Percentiles rank a stretch among this genome's conserved stretches.
phyloP scores from a whole-genome alignment of 2,329 filamentous ascomycete species.

The Fulvia fulva region DNA sequence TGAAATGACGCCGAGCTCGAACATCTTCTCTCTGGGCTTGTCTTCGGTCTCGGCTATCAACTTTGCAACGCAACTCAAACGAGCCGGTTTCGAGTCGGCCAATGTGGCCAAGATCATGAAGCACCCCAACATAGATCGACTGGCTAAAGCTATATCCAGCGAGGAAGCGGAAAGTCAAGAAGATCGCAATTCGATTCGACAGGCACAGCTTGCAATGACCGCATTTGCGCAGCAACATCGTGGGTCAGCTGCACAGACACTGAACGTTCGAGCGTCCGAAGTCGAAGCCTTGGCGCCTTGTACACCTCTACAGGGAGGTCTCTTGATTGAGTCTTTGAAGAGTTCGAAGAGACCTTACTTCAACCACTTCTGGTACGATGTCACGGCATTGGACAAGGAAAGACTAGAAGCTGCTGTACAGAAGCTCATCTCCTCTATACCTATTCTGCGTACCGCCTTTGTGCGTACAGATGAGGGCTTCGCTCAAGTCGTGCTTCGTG shows the following conservation, averaged over 20 bases:
- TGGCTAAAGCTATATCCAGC: slow-evolving; percentile 35
- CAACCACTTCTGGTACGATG: slow-evolving; percentile 63
- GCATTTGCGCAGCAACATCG: slow-evolving; percentile 62
- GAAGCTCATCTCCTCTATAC: slow-evolving; percentile 47
- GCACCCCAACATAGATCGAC: slow-evolving; percentile 42
- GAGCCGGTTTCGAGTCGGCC: slow-evolving; percentile 56
- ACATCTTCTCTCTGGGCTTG: slow-evolving; percentile 79
- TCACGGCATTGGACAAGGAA: slow-evolving; percentile 48
- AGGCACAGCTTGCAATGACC: slow-evolving; percentile 49
- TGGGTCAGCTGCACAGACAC: slow-evolving; percentile 47
- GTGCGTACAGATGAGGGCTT: slow-evolving; percentile 69
- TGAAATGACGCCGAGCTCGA: slow-evolving; percentile 54
- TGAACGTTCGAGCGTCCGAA: slow-evolving; percentile 50
- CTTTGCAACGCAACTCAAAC: slow-evolving; percentile 62
- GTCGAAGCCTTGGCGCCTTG: slow-evolving; percentile 77
- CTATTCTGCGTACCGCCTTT: slow-evolving; percentile 71
- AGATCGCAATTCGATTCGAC: slow-evolving; percentile 43
- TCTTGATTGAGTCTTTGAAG: slow-evolving; percentile 67
- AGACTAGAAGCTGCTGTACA: slow-evolving; percentile 58
- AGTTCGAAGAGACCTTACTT: slow-evolving; percentile 64
- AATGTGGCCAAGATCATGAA: slow-evolving; percentile 66
- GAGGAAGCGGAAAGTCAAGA: slow-evolving; percentile 9
- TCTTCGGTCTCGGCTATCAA: slow-evolving; percentile 82
- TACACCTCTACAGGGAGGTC: slow-evolving; percentile 80
- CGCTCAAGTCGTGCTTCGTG: slow-evolving; percentile 64